phyloP scores from a whole-genome alignment of 805 yeast genomes.

The Cyberlindnera euphorbiiphila region DNA sequence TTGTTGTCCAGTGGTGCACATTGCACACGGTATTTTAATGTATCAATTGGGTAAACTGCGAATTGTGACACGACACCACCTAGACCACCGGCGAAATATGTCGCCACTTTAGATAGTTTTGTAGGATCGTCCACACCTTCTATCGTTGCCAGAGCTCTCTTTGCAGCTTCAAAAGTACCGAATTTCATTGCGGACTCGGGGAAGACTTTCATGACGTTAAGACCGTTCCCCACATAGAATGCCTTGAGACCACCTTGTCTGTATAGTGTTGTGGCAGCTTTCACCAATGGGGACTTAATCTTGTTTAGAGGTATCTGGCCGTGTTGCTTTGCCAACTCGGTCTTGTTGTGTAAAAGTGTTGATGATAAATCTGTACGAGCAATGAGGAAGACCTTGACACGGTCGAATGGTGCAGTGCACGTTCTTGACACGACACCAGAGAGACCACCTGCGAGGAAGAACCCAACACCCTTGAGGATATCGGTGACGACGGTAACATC shows the following conservation, averaged over 20 bases:
- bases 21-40: slow-evolving; percentile 88
- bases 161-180: slow-evolving; percentile 89
- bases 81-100: slow-evolving; percentile 90
- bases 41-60: slow-evolving; percentile 92
- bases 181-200: slow-evolving; percentile 98
- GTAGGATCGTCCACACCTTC: slow-evolving; percentile 74
- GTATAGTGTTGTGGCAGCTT: slow-evolving; percentile 80
- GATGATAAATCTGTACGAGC: slow-evolving; percentile 83
- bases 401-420: slow-evolving; percentile 94
- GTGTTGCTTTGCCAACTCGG: slow-evolving; percentile 41
- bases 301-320: slow-evolving; percentile 36
- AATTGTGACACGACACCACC: slow-evolving; percentile 95
- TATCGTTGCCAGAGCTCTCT: slow-evolving; percentile 62
- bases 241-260: slow-evolving; percentile 83
- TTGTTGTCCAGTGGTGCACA: slow-evolving; percentile 77
- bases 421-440: slow-evolving; percentile 96
- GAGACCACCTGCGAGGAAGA: slow-evolving; percentile 89
- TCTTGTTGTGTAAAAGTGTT: slow-evolving; percentile 57
- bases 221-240: slow-evolving; percentile 93
- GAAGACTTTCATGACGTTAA: slow-evolving; percentile 88
- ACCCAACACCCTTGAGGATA: slow-evolving; percentile 79
- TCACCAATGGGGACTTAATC: slow-evolving; percentile 68
- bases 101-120: slow-evolving; percentile 68
- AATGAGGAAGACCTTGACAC: slow-evolving; percentile 88
- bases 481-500: slow-evolving; percentile 84